Evolutionary conservation across 306 rosid species (phyloP).

Genomic region (Lablab purpureus): DNA sequence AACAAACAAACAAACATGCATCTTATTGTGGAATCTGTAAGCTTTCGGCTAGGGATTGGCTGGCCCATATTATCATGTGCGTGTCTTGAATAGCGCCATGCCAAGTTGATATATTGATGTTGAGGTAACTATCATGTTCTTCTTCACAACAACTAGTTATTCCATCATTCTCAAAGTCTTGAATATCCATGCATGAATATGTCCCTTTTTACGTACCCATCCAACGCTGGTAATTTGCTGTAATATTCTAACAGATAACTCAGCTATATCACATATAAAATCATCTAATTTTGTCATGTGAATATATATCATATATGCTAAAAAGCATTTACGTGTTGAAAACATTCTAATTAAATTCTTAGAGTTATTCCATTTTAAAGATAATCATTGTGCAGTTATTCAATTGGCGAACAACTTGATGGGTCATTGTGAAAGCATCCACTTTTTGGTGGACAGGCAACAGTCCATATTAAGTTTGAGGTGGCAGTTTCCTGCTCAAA

Average conservation of each 20-base stretch:
- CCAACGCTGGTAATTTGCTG: neutral
- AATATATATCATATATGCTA: no score
- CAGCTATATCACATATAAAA: no score
- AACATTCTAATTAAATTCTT: neutral
- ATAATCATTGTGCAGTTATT: no score
- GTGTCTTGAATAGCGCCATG: neutral
- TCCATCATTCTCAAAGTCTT: neutral
- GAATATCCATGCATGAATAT: neutral
- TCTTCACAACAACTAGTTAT: neutral
- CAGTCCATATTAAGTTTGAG: no score
- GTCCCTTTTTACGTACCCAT: neutral
- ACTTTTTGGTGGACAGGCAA: no score
- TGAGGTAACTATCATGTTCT: neutral
- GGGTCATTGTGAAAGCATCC: no score
- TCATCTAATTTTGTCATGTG: no score
- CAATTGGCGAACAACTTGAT: no score
- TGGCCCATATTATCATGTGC: neutral
- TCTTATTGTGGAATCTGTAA: conserved; percentile 12
- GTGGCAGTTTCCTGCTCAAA: no score
- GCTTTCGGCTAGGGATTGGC: conserved; percentile 11
- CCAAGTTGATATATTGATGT: neutral
- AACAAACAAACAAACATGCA: neutral
- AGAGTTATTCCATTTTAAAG: neutral
- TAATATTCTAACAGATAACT: neutral
- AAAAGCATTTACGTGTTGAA: no score